Percentiles rank a stretch among this genome's conserved stretches.
Conservation (phyloP, 768 basidiomycete genomes). For the Lactarius sp. region DNA sequence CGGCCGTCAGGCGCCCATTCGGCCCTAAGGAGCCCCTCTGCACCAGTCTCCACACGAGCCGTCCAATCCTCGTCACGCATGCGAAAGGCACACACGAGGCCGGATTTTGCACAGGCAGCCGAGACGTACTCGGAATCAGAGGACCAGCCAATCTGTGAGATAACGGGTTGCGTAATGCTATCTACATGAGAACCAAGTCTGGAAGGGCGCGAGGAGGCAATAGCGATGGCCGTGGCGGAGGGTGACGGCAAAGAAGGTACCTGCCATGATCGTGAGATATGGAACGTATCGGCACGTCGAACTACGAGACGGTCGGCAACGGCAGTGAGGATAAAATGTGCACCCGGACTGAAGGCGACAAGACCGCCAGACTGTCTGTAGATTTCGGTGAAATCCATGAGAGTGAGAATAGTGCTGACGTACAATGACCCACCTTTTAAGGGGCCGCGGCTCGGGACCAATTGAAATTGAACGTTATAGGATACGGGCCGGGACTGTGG, state of each 20-base stretch:
- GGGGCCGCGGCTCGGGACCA: not conserved
- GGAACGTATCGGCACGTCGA: slow-evolving; percentile 77
- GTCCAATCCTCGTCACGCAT: slow-evolving; percentile 75
- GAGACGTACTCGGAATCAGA: slow-evolving; percentile 84
- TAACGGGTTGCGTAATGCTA: slow-evolving; percentile 37
- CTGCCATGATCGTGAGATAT: slow-evolving; percentile 77
- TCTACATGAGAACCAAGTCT: slow-evolving; percentile 32
- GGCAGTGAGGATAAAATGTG: slow-evolving; percentile 80
- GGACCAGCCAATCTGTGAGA: slow-evolving; percentile 82
- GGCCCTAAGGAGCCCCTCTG: slow-evolving; percentile 79
- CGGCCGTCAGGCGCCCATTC: slow-evolving; percentile 90
- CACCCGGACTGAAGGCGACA: slow-evolving; percentile 79
- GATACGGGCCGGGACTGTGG: too few relatives aligned
- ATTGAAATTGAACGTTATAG: too few relatives aligned
- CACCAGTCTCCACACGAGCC: slow-evolving; percentile 72
- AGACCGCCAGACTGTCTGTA: slow-evolving; percentile 68
- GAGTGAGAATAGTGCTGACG: not conserved
- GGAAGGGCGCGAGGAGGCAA: slow-evolving; percentile 32
- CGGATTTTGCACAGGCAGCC: slow-evolving; percentile 68
- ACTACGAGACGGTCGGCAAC: slow-evolving; percentile 76
- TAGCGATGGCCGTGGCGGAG: slow-evolving; percentile 40
- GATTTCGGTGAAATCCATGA: slow-evolving; percentile 84
- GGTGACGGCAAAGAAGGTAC: slow-evolving; percentile 52
- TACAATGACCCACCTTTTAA: not conserved
- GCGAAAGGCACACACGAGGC: slow-evolving; percentile 72